Conservation (phyloP, 2,329 filamentous ascomycete genomes). For the Colletotrichum destructivum region DNA sequence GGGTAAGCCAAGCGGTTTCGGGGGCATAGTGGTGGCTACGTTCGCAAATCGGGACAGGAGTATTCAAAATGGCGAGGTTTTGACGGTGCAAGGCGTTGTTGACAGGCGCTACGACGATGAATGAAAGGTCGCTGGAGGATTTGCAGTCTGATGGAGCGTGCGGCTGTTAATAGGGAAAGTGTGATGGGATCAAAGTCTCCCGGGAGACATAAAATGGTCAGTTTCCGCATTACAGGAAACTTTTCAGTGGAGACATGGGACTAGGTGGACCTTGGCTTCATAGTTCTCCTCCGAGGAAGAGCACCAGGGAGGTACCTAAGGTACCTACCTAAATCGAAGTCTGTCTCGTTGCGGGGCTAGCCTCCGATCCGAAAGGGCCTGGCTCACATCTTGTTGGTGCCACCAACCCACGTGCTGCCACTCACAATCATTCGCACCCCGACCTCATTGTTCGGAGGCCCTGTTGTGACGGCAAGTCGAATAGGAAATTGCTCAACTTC, state of each 20-base stretch:
- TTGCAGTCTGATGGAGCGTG: neutral
- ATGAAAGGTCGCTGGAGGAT: neutral
- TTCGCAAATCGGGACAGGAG: neutral
- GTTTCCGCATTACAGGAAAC: conserved; percentile 10
- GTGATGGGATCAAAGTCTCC: neutral
- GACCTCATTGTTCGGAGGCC: neutral
- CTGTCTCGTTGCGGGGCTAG: neutral
- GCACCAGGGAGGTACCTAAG: neutral
- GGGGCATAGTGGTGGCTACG: conserved; percentile 46
- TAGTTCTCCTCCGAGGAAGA: no score
- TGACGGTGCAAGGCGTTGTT: neutral
- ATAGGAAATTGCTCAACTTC: neutral
- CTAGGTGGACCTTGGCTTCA: neutral
- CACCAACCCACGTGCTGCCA: neutral
- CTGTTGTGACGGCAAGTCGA: neutral
- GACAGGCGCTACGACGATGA: no score
- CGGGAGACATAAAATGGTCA: neutral
- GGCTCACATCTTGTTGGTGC: neutral
- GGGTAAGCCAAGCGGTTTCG: conserved; percentile 59
- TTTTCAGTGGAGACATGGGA: conserved; percentile 18
- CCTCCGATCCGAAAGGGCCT: neutral
- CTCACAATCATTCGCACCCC: neutral
- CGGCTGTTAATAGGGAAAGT: neutral
- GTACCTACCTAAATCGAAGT: neutral
- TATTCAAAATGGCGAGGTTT: neutral